Evolutionary conservation across 441 rosid species (phyloP).

Genomic region (Kokia cookei): DNA sequence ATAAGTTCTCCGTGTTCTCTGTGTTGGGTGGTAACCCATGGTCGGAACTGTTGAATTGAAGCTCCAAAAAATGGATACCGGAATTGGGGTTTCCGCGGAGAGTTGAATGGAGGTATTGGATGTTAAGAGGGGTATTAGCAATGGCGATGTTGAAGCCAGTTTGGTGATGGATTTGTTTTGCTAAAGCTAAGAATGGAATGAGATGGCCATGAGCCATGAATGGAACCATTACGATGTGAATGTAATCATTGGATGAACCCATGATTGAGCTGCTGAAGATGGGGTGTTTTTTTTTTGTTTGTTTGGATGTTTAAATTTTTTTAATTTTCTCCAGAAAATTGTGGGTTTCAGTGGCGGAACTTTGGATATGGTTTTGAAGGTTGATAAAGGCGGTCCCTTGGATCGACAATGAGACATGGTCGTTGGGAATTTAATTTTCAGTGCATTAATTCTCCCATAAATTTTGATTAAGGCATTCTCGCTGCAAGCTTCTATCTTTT

Average conservation of each 20-base stretch:
- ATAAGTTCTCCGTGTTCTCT: constrained; percentile 41
- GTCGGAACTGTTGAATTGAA: constrained; percentile 24
- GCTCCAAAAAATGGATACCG: constrained; percentile 23
- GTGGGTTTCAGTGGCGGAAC: no score
- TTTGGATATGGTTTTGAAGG: no score
- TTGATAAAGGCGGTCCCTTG: no score
- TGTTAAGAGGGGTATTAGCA: constrained; percentile 38
- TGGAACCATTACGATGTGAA: constrained; percentile 33
- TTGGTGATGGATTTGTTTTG: constrained; percentile 20
- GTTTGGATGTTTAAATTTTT: background rate
- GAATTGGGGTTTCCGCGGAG: background rate
- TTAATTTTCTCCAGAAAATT: no score
- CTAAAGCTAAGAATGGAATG: constrained; percentile 41
- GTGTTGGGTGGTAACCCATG: constrained; percentile 32
- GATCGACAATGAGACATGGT: no score
- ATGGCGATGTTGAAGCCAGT: constrained; percentile 32
- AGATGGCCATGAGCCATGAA: constrained; percentile 58
- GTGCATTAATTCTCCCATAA: no score
- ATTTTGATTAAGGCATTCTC: no score
- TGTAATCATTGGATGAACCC: background rate
- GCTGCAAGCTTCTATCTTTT: no score
- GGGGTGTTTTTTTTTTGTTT: background rate
- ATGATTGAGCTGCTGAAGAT: background rate
- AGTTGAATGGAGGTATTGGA: constrained; percentile 30
- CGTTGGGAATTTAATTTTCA: no score